A percentile compares a stretch with the other conserved stretches of the same genome.
phyloP scores from a whole-genome alignment of 2,329 filamentous ascomycete species.

The Arthrinium puccinioides region DNA sequence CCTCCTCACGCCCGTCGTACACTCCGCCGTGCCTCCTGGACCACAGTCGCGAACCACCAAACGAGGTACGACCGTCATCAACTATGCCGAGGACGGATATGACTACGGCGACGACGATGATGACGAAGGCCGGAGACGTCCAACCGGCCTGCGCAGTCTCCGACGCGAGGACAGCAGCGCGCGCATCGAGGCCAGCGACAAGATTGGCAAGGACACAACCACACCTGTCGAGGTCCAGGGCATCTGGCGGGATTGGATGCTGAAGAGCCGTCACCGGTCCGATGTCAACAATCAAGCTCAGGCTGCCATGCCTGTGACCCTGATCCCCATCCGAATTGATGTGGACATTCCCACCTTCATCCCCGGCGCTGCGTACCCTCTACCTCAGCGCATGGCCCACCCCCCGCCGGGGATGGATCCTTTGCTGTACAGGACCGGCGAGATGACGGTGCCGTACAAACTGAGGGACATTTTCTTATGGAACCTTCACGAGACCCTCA shows the following conservation, averaged over 20 bases:
- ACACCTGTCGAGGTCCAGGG: conserved; percentile 78
- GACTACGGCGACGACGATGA: conserved; percentile 72
- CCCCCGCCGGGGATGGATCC: conserved; percentile 47
- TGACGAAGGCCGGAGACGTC: conserved; percentile 67
- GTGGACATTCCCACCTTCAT: conserved; percentile 78
- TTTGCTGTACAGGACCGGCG: conserved; percentile 72
- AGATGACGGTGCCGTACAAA: conserved; percentile 75
- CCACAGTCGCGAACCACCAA: conserved; percentile 82
- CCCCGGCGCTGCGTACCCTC: conserved; percentile 57
- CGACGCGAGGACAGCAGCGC: conserved; percentile 65
- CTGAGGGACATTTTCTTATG: conserved; percentile 94
- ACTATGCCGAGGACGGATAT: conserved; percentile 94
- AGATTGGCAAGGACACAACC: conserved; percentile 74
- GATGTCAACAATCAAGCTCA: conserved; percentile 57
- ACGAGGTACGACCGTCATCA: conserved; percentile 91
- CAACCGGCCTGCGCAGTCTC: conserved; percentile 74
- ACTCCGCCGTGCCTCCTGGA: conserved; percentile 57
- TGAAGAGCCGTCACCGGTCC: conserved; percentile 55
- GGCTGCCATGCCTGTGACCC: conserved; percentile 73
- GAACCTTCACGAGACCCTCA: conserved; percentile 92
- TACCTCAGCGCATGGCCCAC: conserved; percentile 59
- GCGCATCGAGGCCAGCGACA: conserved; percentile 61
- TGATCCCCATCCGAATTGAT: conserved; percentile 95
- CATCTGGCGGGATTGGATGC: conserved; percentile 95
- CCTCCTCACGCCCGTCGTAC: conserved; percentile 77